Conservation (phyloP, 179 eudicot genomes). For the Beta lomatogona region DNA sequence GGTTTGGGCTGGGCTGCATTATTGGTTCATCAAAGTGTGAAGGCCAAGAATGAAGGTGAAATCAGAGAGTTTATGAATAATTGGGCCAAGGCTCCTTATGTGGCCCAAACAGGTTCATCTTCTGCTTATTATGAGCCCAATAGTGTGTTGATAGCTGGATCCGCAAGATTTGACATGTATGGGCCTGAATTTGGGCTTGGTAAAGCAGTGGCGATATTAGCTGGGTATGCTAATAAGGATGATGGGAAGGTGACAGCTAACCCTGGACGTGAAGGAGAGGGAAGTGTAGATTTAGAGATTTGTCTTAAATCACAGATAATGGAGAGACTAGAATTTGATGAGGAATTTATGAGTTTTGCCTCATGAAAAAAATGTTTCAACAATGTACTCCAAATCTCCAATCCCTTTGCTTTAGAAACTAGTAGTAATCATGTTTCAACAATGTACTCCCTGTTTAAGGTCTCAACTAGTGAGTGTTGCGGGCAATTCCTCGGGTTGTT, state of each 20-base stretch:
- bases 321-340: conserved; percentile 36
- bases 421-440: no score
- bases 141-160: conserved; percentile 27
- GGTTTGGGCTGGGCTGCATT: conserved; percentile 18
- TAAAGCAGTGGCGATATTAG: conserved; percentile 41
- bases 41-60: no score
- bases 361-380: neutral
- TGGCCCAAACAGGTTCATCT: neutral
- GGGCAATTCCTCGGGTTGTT: no score
- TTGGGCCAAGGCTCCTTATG: conserved; percentile 1
- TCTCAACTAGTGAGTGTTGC: no score
- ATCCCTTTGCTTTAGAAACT: no score
- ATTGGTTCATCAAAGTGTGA: neutral
- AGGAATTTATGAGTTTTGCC: conserved; percentile 28
- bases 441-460: no score
- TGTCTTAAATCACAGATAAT: conserved; percentile 31
- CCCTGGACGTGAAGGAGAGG: conserved; percentile 35
- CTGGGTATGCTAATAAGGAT: conserved; percentile 35
- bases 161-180: conserved; percentile 42
- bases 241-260: conserved; percentile 44
- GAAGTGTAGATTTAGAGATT: conserved; percentile 44
- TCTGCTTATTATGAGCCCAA: neutral
- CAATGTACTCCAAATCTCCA: no score
- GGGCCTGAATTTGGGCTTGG: conserved; percentile 53
- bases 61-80: no score